Base-by-base conservation (phyloP, 805 yeast genomes). In the Kodamaea nitidulidarum region DNA sequence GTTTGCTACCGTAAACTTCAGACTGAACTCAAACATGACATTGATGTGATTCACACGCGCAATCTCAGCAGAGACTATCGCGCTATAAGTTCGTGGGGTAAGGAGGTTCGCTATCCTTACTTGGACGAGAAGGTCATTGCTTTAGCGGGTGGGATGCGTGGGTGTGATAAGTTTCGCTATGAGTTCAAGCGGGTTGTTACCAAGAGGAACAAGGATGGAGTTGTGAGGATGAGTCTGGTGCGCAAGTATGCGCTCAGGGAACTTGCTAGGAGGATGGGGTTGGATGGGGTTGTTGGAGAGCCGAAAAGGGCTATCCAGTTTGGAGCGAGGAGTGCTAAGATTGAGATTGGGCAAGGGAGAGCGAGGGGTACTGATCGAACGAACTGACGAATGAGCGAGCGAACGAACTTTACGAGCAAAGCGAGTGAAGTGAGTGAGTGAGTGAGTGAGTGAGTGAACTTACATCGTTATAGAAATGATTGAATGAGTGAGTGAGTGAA, bases 261-360 rank as follows among this genome's bases (percentile, higher is more conserved):
- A 35, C 52, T 85, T 6, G 96, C 97, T 0, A 56, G 50, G 0
- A 22, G 15, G 2, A 47, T 82, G 14, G 74, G 72, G 0, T 55
- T 87, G 24, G 55, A 46, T 0, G 72, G 70, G 56, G 93, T 88
- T 0, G 63, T 78, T 12, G 65, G 69, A 15, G 98, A 93, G 54
- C 78, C 84, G 1, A 93, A 93, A 55, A 70, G 99, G 34, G 99
- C 99, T 0, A 88, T 93, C 44, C 98, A 93, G 55, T 93, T 93
- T 60, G 99, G 99, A 0, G 86, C 98, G 0, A 81, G 84, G 46
- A 83, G 95, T 55, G 98, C 99, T 1, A 95, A 91, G 59, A 79
- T 93, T 82, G 90, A 84, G 45, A 71, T 79, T 3, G 91, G 91
- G 1, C 76, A 83, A 32, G 82, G 90, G 3, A 83, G 78, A 49